Conservation (phyloP, 2,329 filamentous ascomycete genomes). For the Furcasterigmium sp. region DNA sequence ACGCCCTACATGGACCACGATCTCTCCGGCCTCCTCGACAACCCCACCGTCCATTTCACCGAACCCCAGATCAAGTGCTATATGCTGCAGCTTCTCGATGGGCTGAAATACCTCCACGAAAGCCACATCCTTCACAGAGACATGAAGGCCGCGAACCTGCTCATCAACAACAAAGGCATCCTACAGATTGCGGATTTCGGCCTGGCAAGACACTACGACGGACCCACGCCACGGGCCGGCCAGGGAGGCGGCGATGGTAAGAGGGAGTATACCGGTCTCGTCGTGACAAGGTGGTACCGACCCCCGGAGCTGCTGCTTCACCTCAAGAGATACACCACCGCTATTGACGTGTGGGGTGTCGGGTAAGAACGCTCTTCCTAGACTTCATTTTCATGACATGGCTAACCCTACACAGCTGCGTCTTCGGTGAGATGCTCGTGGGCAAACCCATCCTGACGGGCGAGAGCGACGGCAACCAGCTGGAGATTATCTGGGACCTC, state of each 20-base stretch:
- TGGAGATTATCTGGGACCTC: constrained; percentile 89
- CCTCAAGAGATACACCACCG: constrained; percentile 87
- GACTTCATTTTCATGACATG: too few species aligned
- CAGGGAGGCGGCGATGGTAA: constrained; percentile 77
- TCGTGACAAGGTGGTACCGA: constrained; percentile 95
- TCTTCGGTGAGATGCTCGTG: constrained; percentile 96
- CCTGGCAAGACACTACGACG: constrained; percentile 88
- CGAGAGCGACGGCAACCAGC: constrained; percentile 82
- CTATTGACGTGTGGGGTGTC: constrained; percentile 97
- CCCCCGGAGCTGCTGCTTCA: constrained; percentile 89
- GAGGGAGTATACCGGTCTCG: constrained; percentile 91
- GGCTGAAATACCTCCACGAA: constrained; percentile 84
- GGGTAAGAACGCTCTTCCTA: too few species aligned
- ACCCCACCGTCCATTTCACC: constrained; percentile 81
- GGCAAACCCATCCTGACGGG: constrained; percentile 89
- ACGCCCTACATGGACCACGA: constrained; percentile 99
- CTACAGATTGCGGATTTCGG: constrained; percentile 98
- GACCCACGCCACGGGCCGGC: constrained; percentile 69
- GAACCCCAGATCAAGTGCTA: constrained; percentile 97
- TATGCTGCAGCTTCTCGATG: constrained; percentile 86
- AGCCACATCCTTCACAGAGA: constrained; percentile 89
- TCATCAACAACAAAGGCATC: constrained; percentile 91
- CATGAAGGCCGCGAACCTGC: constrained; percentile 97
- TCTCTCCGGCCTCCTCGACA: constrained; percentile 93
- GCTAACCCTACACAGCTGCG: too few species aligned